Base-by-base conservation (phyloP, 768 basidiomycete species). In the Lentinula lateritia region DNA sequence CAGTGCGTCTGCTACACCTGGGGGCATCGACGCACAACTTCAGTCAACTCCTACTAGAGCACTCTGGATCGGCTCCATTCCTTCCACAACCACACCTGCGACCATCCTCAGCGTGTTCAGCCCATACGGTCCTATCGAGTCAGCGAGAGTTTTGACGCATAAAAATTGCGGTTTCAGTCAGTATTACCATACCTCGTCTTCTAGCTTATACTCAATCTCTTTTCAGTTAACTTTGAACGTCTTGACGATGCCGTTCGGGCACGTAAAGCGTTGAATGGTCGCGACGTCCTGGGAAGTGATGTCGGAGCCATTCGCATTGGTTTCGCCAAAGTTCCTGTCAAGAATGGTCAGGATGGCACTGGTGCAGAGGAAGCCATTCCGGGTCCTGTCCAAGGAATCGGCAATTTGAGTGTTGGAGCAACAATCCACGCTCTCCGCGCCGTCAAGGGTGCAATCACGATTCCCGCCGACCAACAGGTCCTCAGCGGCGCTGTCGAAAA, bases 1-100 rank as follows among this genome's bases (percentile, higher is more conserved):
- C 35, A 79, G 76, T 50, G 72, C 76, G 23, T 84, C 79, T 65
- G 78, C 83, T 4, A 81, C 81, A 43, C 69, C 89, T 50, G 86
- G 83, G 32, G 85, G 85, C 53, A 83, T 93, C 81, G 93, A 93
- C 64, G 87, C 90, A 8, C 92, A 94, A 71, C 75, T 93, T 23
- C 94, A 95, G 72, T 90, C 90, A 8, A 88, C 91, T 43, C 97
- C 97, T 4, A 98, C 97, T 1, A 80, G 97, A 61, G 96, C 96
- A 1, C 81, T 98, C 20, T 99, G 97, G 96, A 92, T 99, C 68
- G 97, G 97, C 5, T 94, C 92, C 46, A 97, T 99, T 68, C 97
- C 97, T 9, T 90, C 90, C 2, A 92, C 91, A 3, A 98, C 96
- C 10, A 97, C 94, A 5, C 93, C 97, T 7, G 92, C 92, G 2